Evolutionary conservation across 2,329 filamentous ascomycete species (phyloP).

Genomic region (Colletotrichum sidae): DNA sequence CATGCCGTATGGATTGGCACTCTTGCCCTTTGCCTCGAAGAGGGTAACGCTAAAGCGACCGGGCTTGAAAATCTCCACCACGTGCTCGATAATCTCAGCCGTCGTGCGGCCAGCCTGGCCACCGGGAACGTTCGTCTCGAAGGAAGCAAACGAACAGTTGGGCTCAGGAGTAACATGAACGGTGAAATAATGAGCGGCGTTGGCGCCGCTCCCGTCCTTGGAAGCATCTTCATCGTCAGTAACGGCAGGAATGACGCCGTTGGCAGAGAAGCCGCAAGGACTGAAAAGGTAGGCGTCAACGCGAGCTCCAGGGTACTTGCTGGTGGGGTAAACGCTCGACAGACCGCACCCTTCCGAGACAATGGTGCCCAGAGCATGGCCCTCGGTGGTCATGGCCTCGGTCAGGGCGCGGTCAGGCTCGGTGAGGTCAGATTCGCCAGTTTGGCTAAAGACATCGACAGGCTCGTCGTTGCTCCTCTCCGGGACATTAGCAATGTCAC

Average conservation of each 20-base stretch:
- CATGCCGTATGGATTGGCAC: conserved; percentile 54
- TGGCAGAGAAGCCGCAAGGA: conserved; percentile 96
- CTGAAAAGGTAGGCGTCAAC: conserved; percentile 97
- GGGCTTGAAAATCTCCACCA: conserved; percentile 95
- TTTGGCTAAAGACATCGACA: conserved; percentile 87
- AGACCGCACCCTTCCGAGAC: conserved; percentile 92
- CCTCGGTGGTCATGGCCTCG: conserved; percentile 88
- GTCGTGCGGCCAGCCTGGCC: conserved; percentile 90
- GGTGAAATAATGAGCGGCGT: conserved; percentile 90
- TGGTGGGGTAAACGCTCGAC: conserved; percentile 86
- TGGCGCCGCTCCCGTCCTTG: conserved; percentile 50
- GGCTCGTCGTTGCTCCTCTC: conserved; percentile 64
- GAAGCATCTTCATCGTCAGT: conserved; percentile 59
- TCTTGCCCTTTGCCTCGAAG: conserved; percentile 84
- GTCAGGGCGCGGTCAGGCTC: conserved; percentile 71
- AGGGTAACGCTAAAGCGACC: conserved; percentile 98
- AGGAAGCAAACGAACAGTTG: conserved; percentile 96
- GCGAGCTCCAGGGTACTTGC: conserved; percentile 89
- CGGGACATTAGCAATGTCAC: conserved; percentile 62
- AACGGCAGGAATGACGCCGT: conserved; percentile 90
- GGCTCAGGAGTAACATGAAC: conserved; percentile 98
- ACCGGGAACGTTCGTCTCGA: conserved; percentile 97
- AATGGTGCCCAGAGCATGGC: conserved; percentile 90
- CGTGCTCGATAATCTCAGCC: conserved; percentile 90
- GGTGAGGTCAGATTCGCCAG: conserved; percentile 60